Base-by-base conservation (phyloP, 805 yeast species). In the Kluyveromyces starmeri region DNA sequence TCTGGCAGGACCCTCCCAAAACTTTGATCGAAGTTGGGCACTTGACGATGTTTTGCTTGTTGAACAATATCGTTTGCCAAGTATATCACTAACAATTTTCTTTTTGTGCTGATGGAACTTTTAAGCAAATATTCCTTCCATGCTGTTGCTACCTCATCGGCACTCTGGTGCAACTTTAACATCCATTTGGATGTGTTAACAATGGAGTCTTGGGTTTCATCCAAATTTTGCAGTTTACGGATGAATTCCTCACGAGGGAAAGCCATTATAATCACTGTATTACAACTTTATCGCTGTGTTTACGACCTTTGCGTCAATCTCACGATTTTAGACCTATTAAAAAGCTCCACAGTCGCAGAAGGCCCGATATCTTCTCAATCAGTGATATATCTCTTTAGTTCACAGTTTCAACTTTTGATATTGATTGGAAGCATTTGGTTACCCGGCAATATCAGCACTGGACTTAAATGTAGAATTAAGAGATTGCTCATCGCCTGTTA, bases 131-230 rank as follows among this genome's bases (percentile, higher is more conserved):
- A 55, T 7, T 33, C 28, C 32, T 42, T 44, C 59, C 58, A 55
- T 12, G 47, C 41, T 21, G 42, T 38, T 4, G 55, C 55, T 12
- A 53, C 44, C 19, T 45, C 37, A 10, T 40, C 36, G 10, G 52
- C 51, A 10, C 52, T 52, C 36, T 46, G 41, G 26, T 50, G 43
- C 32, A 51, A 54, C 2, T 52, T 40, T 7, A 55, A 39, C 7
- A 57, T 29, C 62, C 62, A 57, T 35, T 53, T 52, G 2, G 62
- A 50, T 13, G 59, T 50, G 16, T 44, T 43, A 2, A 51, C 47
- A 34, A 57, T 57, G 7, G 59, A 54, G 15, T 55, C 62, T 29
- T 57, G 62, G 7, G 59, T 45, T 33, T 57, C 62, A 22, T 55
- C 53, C n/a, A 57, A 36, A 3, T 37, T 42, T 23, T 46, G 48